phyloP scores from a whole-genome alignment of 352 stramenopile species.

The Phytophthora boehmeriae region DNA sequence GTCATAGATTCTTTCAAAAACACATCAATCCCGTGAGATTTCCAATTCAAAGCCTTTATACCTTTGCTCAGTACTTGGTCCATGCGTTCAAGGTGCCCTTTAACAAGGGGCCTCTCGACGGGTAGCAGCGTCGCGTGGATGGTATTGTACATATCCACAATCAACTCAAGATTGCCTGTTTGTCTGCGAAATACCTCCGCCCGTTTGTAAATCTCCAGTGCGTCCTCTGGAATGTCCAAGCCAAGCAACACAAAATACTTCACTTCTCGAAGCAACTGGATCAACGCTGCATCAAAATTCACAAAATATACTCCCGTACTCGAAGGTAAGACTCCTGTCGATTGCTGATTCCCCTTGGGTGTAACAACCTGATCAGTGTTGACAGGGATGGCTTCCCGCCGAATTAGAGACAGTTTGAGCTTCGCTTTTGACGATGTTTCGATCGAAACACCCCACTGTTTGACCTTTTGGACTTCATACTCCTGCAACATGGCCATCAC shows the following conservation, averaged over 20 bases:
- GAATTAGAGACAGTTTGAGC: constrained; percentile 88
- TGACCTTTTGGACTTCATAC: constrained; percentile 83
- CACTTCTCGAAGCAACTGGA: constrained; percentile 92
- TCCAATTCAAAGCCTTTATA: constrained; percentile 93
- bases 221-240: constrained; percentile 88
- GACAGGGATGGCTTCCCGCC: constrained; percentile 42
- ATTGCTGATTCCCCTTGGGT: constrained; percentile 21
- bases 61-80: constrained; percentile 89
- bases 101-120: constrained; percentile 91
- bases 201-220: constrained; percentile 91
- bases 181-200: constrained; percentile 92
- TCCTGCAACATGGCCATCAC: constrained; percentile 85
- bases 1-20: constrained; percentile 92
- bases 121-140: constrained; percentile 88
- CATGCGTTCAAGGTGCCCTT: constrained; percentile 90
- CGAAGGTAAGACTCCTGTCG: constrained; percentile 7
- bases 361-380: constrained; percentile 9
- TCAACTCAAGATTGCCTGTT: constrained; percentile 92
- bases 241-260: constrained; percentile 94
- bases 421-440: constrained; percentile 85
- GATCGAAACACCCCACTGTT: constrained; percentile 82
- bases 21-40: constrained; percentile 91
- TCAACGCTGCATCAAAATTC: constrained; percentile 92
- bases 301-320: constrained; percentile 61
- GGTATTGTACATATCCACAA: constrained; percentile 94